These are phyloP conservation scores for Bipolaris cookei DNA, from an alignment of 2,329 filamentous ascomycete genomes.

Conservation along the genomic window DNA sequence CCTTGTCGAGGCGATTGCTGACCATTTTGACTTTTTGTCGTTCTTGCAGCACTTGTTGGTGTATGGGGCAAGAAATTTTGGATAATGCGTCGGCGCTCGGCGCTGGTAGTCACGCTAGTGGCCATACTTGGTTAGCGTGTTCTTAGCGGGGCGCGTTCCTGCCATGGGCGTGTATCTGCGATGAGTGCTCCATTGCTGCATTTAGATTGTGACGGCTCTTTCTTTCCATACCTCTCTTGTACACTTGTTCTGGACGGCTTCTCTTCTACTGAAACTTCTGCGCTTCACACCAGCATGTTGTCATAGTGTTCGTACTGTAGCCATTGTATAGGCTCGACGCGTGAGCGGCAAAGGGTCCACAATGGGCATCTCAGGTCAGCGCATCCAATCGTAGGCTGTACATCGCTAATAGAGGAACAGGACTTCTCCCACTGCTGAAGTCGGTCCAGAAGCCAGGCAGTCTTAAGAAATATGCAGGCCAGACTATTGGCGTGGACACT, in stretches of 20 bases:
- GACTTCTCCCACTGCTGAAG: conserved; percentile 88
- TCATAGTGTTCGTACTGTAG: conserved; percentile 22
- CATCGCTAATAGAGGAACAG: conserved; percentile 55
- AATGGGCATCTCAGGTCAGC: conserved; percentile 52
- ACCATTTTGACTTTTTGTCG: conserved; percentile 34
- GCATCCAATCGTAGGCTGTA: conserved; percentile 26
- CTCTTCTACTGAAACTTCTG: not conserved
- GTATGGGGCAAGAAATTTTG: conserved; percentile 34
- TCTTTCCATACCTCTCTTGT: conserved; percentile 6
- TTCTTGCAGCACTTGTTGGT: conserved; percentile 11
- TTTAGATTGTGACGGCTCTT: conserved; percentile 19
- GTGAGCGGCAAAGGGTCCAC: conserved; percentile 37
- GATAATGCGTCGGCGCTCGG: conserved; percentile 23
- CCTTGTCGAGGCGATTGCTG: conserved; percentile 74
- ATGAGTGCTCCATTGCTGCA: conserved; percentile 24
- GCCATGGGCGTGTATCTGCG: conserved; percentile 24
- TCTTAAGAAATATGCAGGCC: conserved; percentile 83
- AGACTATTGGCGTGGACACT: conserved; percentile 92
- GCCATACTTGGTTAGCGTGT: conserved; percentile 5
- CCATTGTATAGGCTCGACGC: conserved; percentile 35
- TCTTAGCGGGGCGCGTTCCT: conserved; percentile 33
- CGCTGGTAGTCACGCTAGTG: conserved; percentile 18
- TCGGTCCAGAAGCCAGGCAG: conserved; percentile 91
- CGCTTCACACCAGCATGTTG: conserved; percentile 22
- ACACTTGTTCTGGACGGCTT: conserved; percentile 6